A percentile compares a stretch with the other conserved stretches of the same genome.
These are phyloP conservation scores for Epichloe aotearoae DNA, from an alignment of 2,329 filamentous ascomycete genomes.

Conservation along the genomic window DNA sequence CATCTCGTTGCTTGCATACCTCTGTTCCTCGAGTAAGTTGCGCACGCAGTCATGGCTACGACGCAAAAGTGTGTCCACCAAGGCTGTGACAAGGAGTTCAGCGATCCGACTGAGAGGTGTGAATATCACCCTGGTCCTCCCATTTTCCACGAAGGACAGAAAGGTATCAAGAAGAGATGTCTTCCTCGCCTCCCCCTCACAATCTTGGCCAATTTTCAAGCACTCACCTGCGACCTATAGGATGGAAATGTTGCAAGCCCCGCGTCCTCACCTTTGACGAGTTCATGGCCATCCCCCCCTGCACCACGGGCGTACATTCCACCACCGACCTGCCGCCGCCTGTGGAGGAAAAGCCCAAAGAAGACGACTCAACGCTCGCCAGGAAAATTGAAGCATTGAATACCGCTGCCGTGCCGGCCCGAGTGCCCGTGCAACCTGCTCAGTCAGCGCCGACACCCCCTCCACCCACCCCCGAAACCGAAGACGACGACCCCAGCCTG, in stretches of 20 bases:
- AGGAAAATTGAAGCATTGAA: slow-evolving; percentile 41
- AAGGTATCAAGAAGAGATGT: slow-evolving; percentile 47
- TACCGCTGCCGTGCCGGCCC: slow-evolving; percentile 23
- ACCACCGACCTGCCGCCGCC: slow-evolving; percentile 60
- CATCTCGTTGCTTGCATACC: not conserved
- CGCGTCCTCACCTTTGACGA: slow-evolving; percentile 96
- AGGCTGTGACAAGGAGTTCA: slow-evolving; percentile 82
- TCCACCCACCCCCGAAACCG: slow-evolving; percentile 59
- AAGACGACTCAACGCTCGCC: slow-evolving; percentile 27
- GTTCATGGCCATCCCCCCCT: slow-evolving; percentile 85
- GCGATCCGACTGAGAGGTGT: slow-evolving; percentile 71
- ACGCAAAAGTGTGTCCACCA: slow-evolving; percentile 89
- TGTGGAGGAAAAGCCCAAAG: slow-evolving; percentile 43
- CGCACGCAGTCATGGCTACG: slow-evolving; percentile 30
- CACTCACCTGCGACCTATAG: slow-evolving; percentile 29
- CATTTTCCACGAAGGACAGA: slow-evolving; percentile 94
- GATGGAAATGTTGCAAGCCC: slow-evolving; percentile 98
- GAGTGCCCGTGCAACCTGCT: slow-evolving; percentile 25
- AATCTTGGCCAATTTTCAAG: too few species aligned
- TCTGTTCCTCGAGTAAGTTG: not conserved
- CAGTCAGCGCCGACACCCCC: slow-evolving; percentile 38
- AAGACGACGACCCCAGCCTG: slow-evolving; percentile 69
- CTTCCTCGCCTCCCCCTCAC: too few species aligned
- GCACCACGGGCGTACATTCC: slow-evolving; percentile 85
- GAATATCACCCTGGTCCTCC: slow-evolving; percentile 88